Evolutionary conservation across 441 rosid species (phyloP).

Genomic region (Euphorbia schlechtendalii): DNA sequence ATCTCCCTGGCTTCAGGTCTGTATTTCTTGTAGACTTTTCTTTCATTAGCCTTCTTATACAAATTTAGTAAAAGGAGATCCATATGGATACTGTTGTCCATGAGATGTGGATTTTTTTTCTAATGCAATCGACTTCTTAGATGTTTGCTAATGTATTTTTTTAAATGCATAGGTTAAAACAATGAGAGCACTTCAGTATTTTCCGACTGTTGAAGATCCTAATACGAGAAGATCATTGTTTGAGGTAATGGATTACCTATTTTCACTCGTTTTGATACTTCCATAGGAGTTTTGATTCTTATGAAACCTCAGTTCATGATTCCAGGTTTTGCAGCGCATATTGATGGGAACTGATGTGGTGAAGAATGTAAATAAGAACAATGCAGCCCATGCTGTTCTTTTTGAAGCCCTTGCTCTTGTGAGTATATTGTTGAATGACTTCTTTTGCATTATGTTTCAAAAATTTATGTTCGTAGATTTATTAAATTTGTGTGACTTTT

Average conservation of each 20-base stretch:
- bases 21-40: slow-evolving; percentile 12
- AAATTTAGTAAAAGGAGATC: background rate
- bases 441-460: slow-evolving; percentile 5
- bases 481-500: background rate
- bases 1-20: slow-evolving; percentile 99
- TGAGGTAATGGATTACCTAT: slow-evolving; percentile 49
- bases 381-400: slow-evolving; percentile 98
- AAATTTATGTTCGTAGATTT: background rate
- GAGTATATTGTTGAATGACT: slow-evolving; percentile 29
- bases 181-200: slow-evolving; percentile 98
- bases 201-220: slow-evolving; percentile 97
- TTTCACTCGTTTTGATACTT: slow-evolving; percentile 10
- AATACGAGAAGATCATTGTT: slow-evolving; percentile 83
- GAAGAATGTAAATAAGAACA: slow-evolving; percentile 97
- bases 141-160: slow-evolving; percentile 21
- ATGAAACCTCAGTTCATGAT: slow-evolving; percentile 27
- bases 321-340: slow-evolving; percentile 91
- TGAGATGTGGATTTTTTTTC: background rate
- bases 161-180: slow-evolving; percentile 71
- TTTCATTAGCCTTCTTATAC: background rate
- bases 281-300: slow-evolving; percentile 21
- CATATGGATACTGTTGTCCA: slow-evolving; percentile 2
- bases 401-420: slow-evolving; percentile 99
- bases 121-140: background rate
- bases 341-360: slow-evolving; percentile 99